Conservation (phyloP, 2,329 filamentous ascomycete species). For the Chrysoporthe austroafricana region DNA sequence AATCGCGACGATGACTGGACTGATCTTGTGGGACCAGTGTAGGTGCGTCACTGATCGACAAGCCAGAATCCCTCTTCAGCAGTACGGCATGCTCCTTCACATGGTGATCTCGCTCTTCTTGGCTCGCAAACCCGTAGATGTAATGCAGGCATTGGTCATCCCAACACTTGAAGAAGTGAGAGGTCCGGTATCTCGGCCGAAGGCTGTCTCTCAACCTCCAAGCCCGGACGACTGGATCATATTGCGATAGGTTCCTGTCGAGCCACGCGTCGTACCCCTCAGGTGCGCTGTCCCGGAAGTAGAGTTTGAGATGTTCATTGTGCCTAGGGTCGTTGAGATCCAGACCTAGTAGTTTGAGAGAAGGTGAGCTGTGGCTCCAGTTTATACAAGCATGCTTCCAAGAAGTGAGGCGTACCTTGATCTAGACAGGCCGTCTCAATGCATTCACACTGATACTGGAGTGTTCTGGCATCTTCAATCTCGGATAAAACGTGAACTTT, state of each 20-base stretch:
- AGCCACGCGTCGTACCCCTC: constrained; percentile 56
- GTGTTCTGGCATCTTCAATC: constrained; percentile 58
- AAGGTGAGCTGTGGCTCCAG: constrained; percentile 14
- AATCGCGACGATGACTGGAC: constrained; percentile 35
- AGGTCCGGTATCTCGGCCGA: constrained; percentile 41
- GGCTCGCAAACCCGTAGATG: constrained; percentile 59
- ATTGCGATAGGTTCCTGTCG: constrained; percentile 53
- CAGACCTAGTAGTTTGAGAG: constrained; percentile 40
- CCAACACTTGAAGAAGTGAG: constrained; percentile 57
- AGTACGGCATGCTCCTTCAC: constrained; percentile 48
- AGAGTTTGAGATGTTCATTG: constrained; percentile 43
- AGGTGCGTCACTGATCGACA: constrained; percentile 45
- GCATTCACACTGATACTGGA: constrained; percentile 64
- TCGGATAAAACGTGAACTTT: constrained; percentile 54
- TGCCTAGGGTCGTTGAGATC: constrained; percentile 47
- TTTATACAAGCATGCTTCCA: constrained; percentile 3
- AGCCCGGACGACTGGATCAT: constrained; percentile 52
- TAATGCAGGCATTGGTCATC: constrained; percentile 60
- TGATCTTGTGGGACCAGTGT: constrained; percentile 43
- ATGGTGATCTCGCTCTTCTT: constrained; percentile 57
- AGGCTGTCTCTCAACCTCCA: constrained; percentile 44
- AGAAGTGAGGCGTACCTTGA: constrained; percentile 43
- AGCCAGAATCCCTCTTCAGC: constrained; percentile 50
- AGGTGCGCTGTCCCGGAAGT: constrained; percentile 46
- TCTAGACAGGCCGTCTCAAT: constrained; percentile 57